A percentile compares a stretch with the other conserved stretches of the same genome.
Conservation (phyloP, 805 yeast genomes). For the Yamadazyma laniorum region DNA sequence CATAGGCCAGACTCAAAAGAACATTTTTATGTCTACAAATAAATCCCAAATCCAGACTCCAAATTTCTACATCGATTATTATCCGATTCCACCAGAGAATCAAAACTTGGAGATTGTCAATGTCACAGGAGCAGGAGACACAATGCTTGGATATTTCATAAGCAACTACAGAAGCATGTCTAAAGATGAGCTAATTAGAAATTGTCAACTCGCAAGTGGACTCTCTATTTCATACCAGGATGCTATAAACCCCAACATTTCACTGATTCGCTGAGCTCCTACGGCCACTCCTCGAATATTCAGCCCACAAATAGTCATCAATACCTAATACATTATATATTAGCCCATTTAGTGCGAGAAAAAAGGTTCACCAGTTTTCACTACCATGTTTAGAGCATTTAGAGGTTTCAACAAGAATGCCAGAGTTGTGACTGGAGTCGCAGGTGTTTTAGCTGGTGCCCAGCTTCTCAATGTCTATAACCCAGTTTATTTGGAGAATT, state of each 20-base stretch:
- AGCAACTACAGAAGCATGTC: constrained; percentile 21
- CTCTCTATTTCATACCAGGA: constrained; percentile 14
- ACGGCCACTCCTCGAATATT: too few species aligned
- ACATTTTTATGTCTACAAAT: constrained; percentile 24
- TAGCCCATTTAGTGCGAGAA: too few species aligned
- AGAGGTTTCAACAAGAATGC: constrained; percentile 1
- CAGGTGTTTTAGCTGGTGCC: constrained; percentile 4
- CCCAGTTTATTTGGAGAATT: constrained; percentile 11
- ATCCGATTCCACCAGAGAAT: constrained; percentile 40
- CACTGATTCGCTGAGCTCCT: too few species aligned
- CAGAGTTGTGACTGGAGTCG: constrained; percentile 4
- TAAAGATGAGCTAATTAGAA: constrained; percentile 28
- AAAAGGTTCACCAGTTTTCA: too few species aligned
- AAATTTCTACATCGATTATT: constrained; percentile 66
- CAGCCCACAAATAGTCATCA: too few species aligned
- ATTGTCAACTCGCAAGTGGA: constrained; percentile 43
- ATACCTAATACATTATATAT: too few species aligned
- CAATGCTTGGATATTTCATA: constrained; percentile 64
- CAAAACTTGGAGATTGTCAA: constrained; percentile 42
- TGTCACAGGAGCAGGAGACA: constrained; percentile 90
- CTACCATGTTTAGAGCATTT: constrained; percentile 3
- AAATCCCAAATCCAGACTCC: constrained; percentile 15
- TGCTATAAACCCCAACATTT: constrained; percentile 28
- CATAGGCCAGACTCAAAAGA: constrained; percentile 19
- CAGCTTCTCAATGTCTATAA: constrained; percentile 8